A percentile compares a stretch with the other conserved stretches of the same genome.
These are phyloP conservation scores for Pleurotus pulmonarius DNA, from an alignment of 768 basidiomycete genomes.

Conservation along the genomic window DNA sequence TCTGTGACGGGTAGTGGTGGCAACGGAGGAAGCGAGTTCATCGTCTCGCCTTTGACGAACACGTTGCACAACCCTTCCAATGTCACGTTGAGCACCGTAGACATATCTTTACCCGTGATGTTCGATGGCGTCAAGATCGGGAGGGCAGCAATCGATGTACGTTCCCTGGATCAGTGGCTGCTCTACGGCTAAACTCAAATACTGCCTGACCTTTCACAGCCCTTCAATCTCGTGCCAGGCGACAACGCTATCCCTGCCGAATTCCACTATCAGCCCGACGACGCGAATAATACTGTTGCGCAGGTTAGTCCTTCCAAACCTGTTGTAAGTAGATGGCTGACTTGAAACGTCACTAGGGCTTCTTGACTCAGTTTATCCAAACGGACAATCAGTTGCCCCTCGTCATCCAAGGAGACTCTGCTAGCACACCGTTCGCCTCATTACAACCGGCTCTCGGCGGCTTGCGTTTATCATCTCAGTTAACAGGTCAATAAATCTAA, in stretches of 20 bases:
- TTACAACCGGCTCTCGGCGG: conserved; percentile 52
- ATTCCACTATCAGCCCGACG: conserved; percentile 63
- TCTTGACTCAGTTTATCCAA: conserved; percentile 60
- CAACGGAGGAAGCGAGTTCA: conserved; percentile 53
- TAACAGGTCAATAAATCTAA: conserved; percentile 33
- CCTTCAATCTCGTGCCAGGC: conserved; percentile 57
- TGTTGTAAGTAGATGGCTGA: too few species aligned
- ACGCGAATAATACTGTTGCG: conserved; percentile 65
- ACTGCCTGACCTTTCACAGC: conserved; percentile 24
- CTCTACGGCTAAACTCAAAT: neutral
- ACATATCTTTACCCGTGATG: conserved; percentile 54
- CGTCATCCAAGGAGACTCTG: conserved; percentile 54
- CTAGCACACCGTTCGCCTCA: conserved; percentile 61
- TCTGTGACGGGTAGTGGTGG: conserved; percentile 65
- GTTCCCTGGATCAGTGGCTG: conserved; percentile 12
- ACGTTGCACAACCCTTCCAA: conserved; percentile 66
- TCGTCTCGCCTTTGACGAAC: conserved; percentile 54
- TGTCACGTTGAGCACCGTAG: conserved; percentile 55
- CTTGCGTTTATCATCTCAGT: conserved; percentile 43
- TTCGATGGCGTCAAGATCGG: conserved; percentile 57
- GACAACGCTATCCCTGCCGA: conserved; percentile 48
- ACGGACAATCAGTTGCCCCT: conserved; percentile 42
- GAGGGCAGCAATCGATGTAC: conserved; percentile 53
- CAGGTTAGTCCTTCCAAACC: conserved; percentile 27
- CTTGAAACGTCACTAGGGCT: conserved; percentile 29